Conservation (phyloP, 2,329 filamentous ascomycete genomes). For the Aspergillus nomiae region DNA sequence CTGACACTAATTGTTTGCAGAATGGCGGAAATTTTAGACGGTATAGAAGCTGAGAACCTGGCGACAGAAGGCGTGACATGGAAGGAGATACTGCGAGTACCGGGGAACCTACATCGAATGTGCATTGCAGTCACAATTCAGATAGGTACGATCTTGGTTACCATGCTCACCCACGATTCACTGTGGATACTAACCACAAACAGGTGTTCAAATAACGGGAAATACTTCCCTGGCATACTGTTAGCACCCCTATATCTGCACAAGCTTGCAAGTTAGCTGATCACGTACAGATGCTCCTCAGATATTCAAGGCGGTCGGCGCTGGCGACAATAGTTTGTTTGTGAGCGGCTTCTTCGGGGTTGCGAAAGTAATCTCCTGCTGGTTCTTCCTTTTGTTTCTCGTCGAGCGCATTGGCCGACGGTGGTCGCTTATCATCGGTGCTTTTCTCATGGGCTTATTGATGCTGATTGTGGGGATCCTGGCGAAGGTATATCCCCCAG, state of each 20-base stretch:
- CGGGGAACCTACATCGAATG: conserved; percentile 51
- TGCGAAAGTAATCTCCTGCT: conserved; percentile 53
- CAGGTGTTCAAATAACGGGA: conserved; percentile 49
- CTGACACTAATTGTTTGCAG: conserved; percentile 51
- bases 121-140: conserved; percentile 52
- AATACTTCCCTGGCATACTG: conserved; percentile 53
- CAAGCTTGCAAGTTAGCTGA: neutral
- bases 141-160: conserved; percentile 29
- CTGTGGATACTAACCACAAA: neutral
- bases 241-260: neutral
- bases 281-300: conserved; percentile 45
- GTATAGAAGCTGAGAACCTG: conserved; percentile 26
- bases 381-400: conserved; percentile 52
- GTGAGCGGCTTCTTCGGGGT: conserved; percentile 55
- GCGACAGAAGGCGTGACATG: conserved; percentile 50
- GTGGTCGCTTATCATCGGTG: conserved; percentile 50
- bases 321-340: conserved; percentile 47
- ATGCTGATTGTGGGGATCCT: conserved; percentile 55
- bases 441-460: conserved; percentile 52
- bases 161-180: too few relatives aligned
- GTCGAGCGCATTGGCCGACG: conserved; percentile 54
- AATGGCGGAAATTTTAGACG: conserved; percentile 35
- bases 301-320: conserved; percentile 54
- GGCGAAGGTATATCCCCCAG: conserved; percentile 46
- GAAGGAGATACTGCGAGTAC: conserved; percentile 47